Evolutionary conservation across 2,329 filamentous ascomycete species (phyloP).

Genomic region (Diaporthe sp.): DNA sequence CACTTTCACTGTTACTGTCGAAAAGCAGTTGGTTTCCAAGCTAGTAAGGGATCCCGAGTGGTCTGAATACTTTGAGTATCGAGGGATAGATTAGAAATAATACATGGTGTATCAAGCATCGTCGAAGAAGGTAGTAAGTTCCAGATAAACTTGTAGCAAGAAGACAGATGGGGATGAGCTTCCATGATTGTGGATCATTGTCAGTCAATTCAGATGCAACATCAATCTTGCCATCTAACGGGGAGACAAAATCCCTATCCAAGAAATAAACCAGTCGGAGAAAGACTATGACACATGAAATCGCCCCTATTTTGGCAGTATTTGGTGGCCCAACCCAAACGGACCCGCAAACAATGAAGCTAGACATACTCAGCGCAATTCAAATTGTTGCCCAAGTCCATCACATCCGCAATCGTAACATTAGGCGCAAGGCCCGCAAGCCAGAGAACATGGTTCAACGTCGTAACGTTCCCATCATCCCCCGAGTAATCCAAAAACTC

Average conservation of each 20-base stretch:
- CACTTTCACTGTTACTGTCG: slow-evolving; percentile 51
- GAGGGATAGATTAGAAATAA: slow-evolving; percentile 48
- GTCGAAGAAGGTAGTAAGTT: too few species aligned
- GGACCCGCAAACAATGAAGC: neutral
- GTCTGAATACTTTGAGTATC: slow-evolving; percentile 54
- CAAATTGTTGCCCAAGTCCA: slow-evolving; percentile 19
- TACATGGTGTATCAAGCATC: too few species aligned
- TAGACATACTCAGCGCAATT: slow-evolving; percentile 34
- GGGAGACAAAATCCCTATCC: too few species aligned
- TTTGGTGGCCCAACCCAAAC: neutral
- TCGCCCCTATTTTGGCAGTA: too few species aligned
- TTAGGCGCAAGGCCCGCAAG: slow-evolving; percentile 18
- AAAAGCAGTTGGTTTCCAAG: slow-evolving; percentile 48
- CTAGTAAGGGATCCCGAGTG: slow-evolving; percentile 52
- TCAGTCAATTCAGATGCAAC: too few species aligned
- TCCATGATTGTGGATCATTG: too few species aligned
- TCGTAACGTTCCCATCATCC: slow-evolving; percentile 36
- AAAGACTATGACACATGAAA: too few species aligned
- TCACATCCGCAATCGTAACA: slow-evolving; percentile 26
- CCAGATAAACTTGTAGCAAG: too few species aligned
- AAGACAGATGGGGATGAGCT: too few species aligned
- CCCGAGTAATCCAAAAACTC: slow-evolving; percentile 18
- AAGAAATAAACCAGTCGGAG: too few species aligned
- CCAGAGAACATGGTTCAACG: slow-evolving; percentile 27
- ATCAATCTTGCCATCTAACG: too few species aligned